phyloP scores from a whole-genome alignment of 2,329 filamentous ascomycete genomes.

The Fusarium verticillioides region DNA sequence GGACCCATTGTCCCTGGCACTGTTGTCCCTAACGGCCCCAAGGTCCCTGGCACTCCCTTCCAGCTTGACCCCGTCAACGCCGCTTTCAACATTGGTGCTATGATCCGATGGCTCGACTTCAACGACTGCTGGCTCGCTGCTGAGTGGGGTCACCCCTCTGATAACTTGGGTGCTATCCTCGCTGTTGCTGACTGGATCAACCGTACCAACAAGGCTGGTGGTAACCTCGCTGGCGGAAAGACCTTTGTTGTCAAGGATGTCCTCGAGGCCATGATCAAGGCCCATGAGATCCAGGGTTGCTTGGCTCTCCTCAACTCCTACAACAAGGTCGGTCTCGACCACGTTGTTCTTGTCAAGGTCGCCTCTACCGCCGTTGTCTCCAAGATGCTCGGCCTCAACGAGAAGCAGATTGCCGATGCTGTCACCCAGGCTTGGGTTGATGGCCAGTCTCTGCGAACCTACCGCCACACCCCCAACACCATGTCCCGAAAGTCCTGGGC shows the following conservation, averaged over 20 bases:
- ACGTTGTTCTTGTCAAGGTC: conserved; percentile 98
- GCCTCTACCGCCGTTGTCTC: conserved; percentile 93
- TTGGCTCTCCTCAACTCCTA: conserved; percentile 96
- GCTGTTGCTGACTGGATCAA: conserved; percentile 98
- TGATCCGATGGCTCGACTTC: conserved; percentile 99
- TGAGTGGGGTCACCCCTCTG: conserved; percentile 98
- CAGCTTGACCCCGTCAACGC: conserved; percentile 95
- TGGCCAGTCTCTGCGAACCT: conserved; percentile 94
- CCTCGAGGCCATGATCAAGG: conserved; percentile 98
- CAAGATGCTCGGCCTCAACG: conserved; percentile 90
- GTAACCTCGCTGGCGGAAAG: conserved; percentile 87
- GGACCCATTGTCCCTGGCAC: conserved; percentile 93
- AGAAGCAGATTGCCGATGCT: conserved; percentile 92
- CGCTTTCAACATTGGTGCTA: conserved; percentile 98
- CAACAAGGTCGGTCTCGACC: conserved; percentile 98
- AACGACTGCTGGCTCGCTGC: conserved; percentile 99
- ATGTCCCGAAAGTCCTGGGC: conserved; percentile 99
- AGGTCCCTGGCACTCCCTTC: conserved; percentile 91
- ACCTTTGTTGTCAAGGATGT: conserved; percentile 90
- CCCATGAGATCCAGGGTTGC: conserved; percentile 98
- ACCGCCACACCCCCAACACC: conserved; percentile 97
- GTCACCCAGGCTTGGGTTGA: conserved; percentile 98
- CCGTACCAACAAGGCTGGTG: conserved; percentile 80
- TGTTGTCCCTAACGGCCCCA: conserved; percentile 88
- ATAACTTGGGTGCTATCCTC: conserved; percentile 97